phyloP scores from a whole-genome alignment of 2,329 filamentous ascomycete species.

The Hypoxylon sp. region DNA sequence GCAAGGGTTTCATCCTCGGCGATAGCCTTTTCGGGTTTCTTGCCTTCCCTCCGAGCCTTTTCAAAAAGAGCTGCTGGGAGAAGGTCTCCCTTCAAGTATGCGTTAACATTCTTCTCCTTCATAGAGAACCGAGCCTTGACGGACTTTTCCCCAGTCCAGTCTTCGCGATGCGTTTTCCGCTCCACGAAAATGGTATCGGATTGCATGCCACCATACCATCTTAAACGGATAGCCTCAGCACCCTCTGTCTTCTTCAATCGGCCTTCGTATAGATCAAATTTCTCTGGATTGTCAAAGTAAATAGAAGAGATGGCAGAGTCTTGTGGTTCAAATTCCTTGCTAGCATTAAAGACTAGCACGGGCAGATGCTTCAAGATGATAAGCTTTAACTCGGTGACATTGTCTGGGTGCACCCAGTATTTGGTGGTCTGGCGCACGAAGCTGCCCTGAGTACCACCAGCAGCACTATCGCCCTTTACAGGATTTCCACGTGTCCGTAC shows the following conservation, averaged over 20 bases:
- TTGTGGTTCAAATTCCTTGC: constrained; percentile 92
- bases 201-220: constrained; percentile 98
- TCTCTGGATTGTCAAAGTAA: constrained; percentile 96
- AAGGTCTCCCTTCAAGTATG: constrained; percentile 86
- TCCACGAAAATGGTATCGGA: constrained; percentile 96
- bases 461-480: constrained; percentile 89
- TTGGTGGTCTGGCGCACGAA: constrained; percentile 98
- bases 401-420: constrained; percentile 99
- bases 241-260: constrained; percentile 98
- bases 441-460: constrained; percentile 92
- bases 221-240: constrained; percentile 92
- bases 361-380: constrained; percentile 98
- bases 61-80: constrained; percentile 93
- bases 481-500: constrained; percentile 94
- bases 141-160: constrained; percentile 99
- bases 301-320: constrained; percentile 98
- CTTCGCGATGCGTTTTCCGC: constrained; percentile 96
- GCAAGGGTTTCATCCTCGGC: constrained; percentile 91
- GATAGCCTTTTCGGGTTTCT: constrained; percentile 93
- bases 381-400: constrained; percentile 97
- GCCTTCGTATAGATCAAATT: constrained; percentile 93
- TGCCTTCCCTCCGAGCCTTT: constrained; percentile 94
- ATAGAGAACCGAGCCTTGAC: constrained; percentile 96
- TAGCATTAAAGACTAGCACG: constrained; percentile 96
- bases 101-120: constrained; percentile 98